Evolutionary conservation across 805 yeast species (phyloP).

Genomic region (Candida yuanshanica): DNA sequence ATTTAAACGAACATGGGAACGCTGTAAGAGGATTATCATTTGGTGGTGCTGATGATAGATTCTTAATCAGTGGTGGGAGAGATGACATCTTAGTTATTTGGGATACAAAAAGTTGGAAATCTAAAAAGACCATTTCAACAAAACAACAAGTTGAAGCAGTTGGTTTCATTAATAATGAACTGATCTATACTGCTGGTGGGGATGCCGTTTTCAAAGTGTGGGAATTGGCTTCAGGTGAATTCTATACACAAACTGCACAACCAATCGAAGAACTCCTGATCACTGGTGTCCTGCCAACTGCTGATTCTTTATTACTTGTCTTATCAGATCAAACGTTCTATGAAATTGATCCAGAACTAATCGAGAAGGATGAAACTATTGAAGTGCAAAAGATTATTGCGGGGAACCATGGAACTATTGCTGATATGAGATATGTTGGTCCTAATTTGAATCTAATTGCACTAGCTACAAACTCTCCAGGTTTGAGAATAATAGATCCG

Average conservation of each 20-base stretch:
- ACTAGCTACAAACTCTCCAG: constrained; percentile 90
- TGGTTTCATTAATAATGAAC: constrained; percentile 69
- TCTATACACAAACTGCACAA: constrained; percentile 32
- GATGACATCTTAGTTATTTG: constrained; percentile 70
- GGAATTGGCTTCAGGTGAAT: constrained; percentile 54
- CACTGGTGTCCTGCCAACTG: constrained; percentile 46
- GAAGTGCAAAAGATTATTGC: constrained; percentile 55
- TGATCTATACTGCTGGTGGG: constrained; percentile 80
- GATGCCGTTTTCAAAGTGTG: constrained; percentile 64
- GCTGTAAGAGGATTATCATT: constrained; percentile 86
- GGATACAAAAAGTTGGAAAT: constrained; percentile 47
- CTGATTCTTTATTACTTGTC: constrained; percentile 42
- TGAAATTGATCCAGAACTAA: constrained; percentile 34
- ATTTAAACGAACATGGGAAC: constrained; percentile 67
- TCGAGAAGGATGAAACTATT: constrained; percentile 29
- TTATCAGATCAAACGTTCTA: constrained; percentile 82
- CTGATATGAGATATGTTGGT: constrained; percentile 78
- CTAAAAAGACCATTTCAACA: constrained; percentile 63
- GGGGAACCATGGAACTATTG: constrained; percentile 94
- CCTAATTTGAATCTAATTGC: constrained; percentile 56
- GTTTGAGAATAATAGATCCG: constrained; percentile 69
- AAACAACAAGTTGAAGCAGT: constrained; percentile 67
- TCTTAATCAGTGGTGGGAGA: constrained; percentile 79
- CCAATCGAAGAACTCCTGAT: constrained; percentile 74
- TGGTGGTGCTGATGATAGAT: constrained; percentile 39